phyloP scores from a whole-genome alignment of 495 filamentous ascomycete genomes.

The Penicillium roqueforti region DNA sequence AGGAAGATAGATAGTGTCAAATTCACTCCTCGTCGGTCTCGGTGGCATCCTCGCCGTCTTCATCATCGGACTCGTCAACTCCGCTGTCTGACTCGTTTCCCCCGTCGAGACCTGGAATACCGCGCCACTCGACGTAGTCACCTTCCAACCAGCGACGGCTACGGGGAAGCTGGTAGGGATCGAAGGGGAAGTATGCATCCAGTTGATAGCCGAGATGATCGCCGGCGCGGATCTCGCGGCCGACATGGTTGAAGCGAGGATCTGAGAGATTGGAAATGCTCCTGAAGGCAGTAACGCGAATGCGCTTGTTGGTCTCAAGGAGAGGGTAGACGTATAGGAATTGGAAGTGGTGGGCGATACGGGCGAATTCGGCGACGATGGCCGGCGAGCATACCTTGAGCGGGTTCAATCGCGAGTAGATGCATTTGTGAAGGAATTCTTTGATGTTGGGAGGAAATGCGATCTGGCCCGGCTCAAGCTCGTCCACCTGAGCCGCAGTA shows the following conservation, averaged over 20 bases:
- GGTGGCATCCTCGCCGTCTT: conserved; percentile 32
- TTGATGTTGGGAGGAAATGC: conserved; percentile 70
- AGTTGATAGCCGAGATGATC: conserved; percentile 70
- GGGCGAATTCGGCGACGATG: conserved; percentile 88
- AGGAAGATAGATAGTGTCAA: background rate
- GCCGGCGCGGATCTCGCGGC: conserved; percentile 59
- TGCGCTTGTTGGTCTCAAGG: conserved; percentile 85
- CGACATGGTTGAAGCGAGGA: conserved; percentile 39
- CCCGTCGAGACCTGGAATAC: conserved; percentile 66
- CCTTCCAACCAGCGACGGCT: conserved; percentile 81
- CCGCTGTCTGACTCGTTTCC: conserved; percentile 51
- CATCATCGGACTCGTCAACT: conserved; percentile 29
- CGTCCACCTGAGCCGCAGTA: conserved; percentile 47
- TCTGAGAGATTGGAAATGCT: conserved; percentile 31
- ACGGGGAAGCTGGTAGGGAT: conserved; percentile 83
- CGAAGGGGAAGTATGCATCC: conserved; percentile 95
- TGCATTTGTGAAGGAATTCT: conserved; percentile 64
- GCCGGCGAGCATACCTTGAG: conserved; percentile 91
- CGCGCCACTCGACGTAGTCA: conserved; percentile 82
- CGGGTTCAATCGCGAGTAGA: conserved; percentile 86
- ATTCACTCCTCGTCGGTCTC: conserved; percentile 39
- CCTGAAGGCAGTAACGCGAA: conserved; percentile 62
- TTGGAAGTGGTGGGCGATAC: conserved; percentile 73
- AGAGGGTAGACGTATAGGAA: conserved; percentile 84
- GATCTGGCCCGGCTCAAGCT: conserved; percentile 59